Percentiles rank a stretch among this genome's conserved stretches.
These are phyloP conservation scores for Coniosporium tulheliwenetii DNA, from an alignment of 2,329 filamentous ascomycete genomes.

Conservation along the genomic window DNA sequence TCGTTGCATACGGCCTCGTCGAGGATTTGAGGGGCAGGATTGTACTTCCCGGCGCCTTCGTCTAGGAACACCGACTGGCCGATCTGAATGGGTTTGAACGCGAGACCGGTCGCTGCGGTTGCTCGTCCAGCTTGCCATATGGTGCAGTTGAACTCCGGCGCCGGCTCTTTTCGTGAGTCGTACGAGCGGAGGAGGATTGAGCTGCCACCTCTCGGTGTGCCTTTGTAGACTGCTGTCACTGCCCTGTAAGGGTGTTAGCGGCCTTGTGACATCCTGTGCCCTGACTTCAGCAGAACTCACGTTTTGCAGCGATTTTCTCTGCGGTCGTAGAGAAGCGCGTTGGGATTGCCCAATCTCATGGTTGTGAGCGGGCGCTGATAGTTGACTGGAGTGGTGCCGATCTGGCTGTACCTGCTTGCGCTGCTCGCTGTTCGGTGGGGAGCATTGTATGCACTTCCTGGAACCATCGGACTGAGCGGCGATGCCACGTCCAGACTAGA, in stretches of 20 bases:
- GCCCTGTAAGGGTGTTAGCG: constrained; percentile 40
- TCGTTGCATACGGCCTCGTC: constrained; percentile 88
- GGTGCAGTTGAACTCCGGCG: constrained; percentile 82
- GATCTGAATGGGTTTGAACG: constrained; percentile 90
- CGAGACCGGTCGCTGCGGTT: constrained; percentile 79
- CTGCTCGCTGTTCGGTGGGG: constrained; percentile 57
- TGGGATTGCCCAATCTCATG: constrained; percentile 59
- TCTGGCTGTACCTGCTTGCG: constrained; percentile 70
- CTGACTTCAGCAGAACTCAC: constrained; percentile 34
- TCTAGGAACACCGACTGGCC: constrained; percentile 91
- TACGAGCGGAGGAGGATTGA: constrained; percentile 78
- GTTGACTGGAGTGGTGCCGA: constrained; percentile 46
- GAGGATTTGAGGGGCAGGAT: constrained; percentile 69
- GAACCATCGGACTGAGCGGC: constrained; percentile 30
- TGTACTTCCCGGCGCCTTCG: constrained; percentile 82
- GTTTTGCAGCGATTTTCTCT: constrained; percentile 80
- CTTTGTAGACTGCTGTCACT: constrained; percentile 82
- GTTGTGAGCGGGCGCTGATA: constrained; percentile 36
- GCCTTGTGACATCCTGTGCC: constrained; percentile 2
- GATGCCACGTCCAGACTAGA: constrained; percentile 27
- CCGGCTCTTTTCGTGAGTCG: constrained; percentile 80
- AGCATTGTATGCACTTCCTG: constrained; percentile 20
- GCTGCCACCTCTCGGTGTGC: constrained; percentile 51
- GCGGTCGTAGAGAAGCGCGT: constrained; percentile 76
- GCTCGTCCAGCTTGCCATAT: constrained; percentile 96